Evolutionary conservation across 495 filamentous ascomycete genomes (phyloP), one percentile per base, ranked within the genome.

Genomic region (Glutinoglossum americanum): DNA sequence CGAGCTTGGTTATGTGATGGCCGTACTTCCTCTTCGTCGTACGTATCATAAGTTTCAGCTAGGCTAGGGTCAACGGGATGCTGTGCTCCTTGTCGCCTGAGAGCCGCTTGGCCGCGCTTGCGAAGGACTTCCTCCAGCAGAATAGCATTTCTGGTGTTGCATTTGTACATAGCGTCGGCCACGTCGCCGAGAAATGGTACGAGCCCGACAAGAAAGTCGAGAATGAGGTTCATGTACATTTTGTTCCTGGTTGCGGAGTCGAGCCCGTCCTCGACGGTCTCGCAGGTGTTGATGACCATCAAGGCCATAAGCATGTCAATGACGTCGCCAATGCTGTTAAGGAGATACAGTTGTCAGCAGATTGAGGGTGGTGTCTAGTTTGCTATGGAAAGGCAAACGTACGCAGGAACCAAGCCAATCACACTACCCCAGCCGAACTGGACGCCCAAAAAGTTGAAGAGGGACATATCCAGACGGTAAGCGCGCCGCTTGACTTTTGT

Each of bases 131-230:
- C 74, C 62, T 94, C 84, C n/a, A 94, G 74, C 9, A 84, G 64
- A 48, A 82, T 71, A 3, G 84, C 84, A 63, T 89, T 94, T 59
- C 79, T 73, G 1, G 85, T 89, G 65, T 94, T 94, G 66, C 80
- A 70, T 57, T 77, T 77, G 63, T 74, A 80, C 1, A 75, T 63
- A 7, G 77, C 79, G 65, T 97, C 92, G 37, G 76, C 76, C 26
- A 97, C 26, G 63, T 96, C 92, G 21, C 92, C 92, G 6, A 94
- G 56, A 61, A 96, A 77, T 0, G 92, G 92, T 21, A 94, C 71
- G 8, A 98, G 71, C 15, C 92, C 92, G 45, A 95, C 73, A 55
- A 78, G 62, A 60, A 93, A 85, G 67, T 96, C 92, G 28, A 89
- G 54, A 2, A 80, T 51, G 48, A 96, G 75, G 67, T 93, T 86